Evolutionary conservation across 768 basidiomycete genomes (phyloP).

Genomic region (Pisolithus marmoratus): DNA sequence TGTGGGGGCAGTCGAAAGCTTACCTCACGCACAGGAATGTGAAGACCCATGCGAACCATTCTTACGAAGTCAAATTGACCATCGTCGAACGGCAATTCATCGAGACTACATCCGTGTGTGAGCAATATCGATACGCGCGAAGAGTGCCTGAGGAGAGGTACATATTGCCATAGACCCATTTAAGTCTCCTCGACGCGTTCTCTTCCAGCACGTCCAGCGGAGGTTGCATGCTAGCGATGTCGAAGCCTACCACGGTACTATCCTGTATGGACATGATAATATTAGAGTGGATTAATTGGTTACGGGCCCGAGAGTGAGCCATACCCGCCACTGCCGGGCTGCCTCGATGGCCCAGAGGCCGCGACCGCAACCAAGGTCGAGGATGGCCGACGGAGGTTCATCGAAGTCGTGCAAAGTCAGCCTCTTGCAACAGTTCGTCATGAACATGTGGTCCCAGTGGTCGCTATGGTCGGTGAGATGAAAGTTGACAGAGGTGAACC

Average conservation of each 20-base stretch:
- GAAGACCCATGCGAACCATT: slow-evolving; percentile 57
- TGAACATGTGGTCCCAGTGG: slow-evolving; percentile 67
- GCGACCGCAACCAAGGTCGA: slow-evolving; percentile 69
- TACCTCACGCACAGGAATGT: slow-evolving; percentile 69
- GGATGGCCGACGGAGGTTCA: slow-evolving; percentile 43
- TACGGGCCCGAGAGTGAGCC: neutral
- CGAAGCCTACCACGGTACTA: slow-evolving; percentile 54
- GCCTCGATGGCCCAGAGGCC: slow-evolving; percentile 71
- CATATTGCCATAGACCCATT: slow-evolving; percentile 70
- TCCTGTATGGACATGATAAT: slow-evolving; percentile 30
- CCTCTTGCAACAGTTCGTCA: slow-evolving; percentile 40
- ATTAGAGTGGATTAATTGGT: neutral
- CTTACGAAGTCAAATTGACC: slow-evolving; percentile 62
- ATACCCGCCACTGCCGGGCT: slow-evolving; percentile 59
- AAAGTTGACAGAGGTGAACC: neutral
- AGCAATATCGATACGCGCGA: slow-evolving; percentile 3
- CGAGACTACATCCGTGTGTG: slow-evolving; percentile 38
- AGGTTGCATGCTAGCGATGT: slow-evolving; percentile 52
- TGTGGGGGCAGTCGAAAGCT: slow-evolving; percentile 10
- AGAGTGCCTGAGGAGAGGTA: slow-evolving; percentile 25
- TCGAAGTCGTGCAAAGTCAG: slow-evolving; percentile 53
- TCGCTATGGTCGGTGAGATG: slow-evolving; percentile 40
- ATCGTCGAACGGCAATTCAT: slow-evolving; percentile 54
- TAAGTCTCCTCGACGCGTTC: slow-evolving; percentile 43
- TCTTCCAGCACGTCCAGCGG: slow-evolving; percentile 30